Evolutionary conservation across 2,329 filamentous ascomycete species (phyloP), one percentile per base, ranked within the genome.

Genomic region (Dothistroma pini): DNA sequence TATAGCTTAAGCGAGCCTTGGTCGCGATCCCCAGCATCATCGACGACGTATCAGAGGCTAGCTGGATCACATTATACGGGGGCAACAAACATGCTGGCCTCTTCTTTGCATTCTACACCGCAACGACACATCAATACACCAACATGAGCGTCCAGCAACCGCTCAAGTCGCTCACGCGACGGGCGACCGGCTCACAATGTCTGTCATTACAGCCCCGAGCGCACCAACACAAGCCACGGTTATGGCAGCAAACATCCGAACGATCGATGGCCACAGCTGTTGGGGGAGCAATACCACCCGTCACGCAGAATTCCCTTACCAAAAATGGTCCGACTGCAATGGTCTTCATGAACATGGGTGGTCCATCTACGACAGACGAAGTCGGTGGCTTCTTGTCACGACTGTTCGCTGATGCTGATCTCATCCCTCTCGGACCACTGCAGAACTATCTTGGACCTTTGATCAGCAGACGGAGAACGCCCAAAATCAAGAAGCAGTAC

Each of bases 331-430:
- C 93, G 8, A 99, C 95, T 4, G 95, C 95, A 49, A 97, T 99
- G 86, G 95, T 99, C 14, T 97, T 99, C 73, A 86, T 99, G 79
- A 99, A 99, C 78, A 99, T 99, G 95, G 95, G 95, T 62, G 95
- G 95, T 0, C 95, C 95, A 2, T 90, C 91, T 1, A 96, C 90
- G 4, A 89, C 89, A 4, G 85, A 88, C 68, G 92, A 99, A 79
- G 95, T 99, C 38, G 88, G 89, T 69, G 86, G 89, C 76, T 99
- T 97, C 73, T 79, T 99, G 53, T 95, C 89, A 75, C 87, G 93
- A 69, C 81, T 99, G 68, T 99, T 99, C 78, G 93, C 93, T 61
- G 95, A 99, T 75, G 92, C 81, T 66, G 96, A 99, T 75, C 79
- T 99, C 55, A 99, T 99, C 69, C 96, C 95, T n/a, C 85, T 99